Base-by-base conservation (phyloP, 306 rosid species). In the Begonia peltatifolia region DNA sequence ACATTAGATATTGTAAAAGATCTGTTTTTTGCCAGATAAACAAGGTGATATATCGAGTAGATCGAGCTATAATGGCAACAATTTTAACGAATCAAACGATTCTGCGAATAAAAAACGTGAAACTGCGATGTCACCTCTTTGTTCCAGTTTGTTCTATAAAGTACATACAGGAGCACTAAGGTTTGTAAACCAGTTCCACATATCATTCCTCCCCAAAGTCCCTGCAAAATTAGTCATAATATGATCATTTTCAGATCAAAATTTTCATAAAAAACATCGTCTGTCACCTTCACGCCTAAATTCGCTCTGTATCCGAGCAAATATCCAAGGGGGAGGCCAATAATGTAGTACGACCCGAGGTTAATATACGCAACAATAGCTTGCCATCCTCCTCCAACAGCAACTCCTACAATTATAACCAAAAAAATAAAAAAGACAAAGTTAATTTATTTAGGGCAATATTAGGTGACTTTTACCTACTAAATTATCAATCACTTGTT, bases 331-430 rank as follows among this genome's bases (percentile, higher is more conserved):
- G 78, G 68, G 53, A 74, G 68, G 36, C 74, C 74, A 50, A 68
- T 56, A 51, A 68, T 42, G 55, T 68, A 68, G 53, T 73, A 73
- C 46, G 74, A 60, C 6, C 58, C 48, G 13, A 44, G 48, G 48
- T 44, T 44, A n/a, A 44, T 44, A 44, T 44, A 44, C 5, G 48
- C 55, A 18, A 69, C 75, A 61, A 70, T 48, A 10, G 74, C 70
- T 58, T 74, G 73, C 68, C 84, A 74, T 59, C 84, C 84, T 61
- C 75, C 54, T 44, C 80, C 75, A 58, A 67, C 9, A 0, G 72
- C 78, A 49, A 78, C 78, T 43, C 80, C 80, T 66, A 52, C 50
- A 63, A 35, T 14, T 18, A 43, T 7, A 44, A 49, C 15, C 18
- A 1, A 17, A 17, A 12, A 14, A 42, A 14, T 5, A 12, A 38